phyloP scores from a whole-genome alignment of 2,329 filamentous ascomycete species.

The Epichloe hybrida region DNA sequence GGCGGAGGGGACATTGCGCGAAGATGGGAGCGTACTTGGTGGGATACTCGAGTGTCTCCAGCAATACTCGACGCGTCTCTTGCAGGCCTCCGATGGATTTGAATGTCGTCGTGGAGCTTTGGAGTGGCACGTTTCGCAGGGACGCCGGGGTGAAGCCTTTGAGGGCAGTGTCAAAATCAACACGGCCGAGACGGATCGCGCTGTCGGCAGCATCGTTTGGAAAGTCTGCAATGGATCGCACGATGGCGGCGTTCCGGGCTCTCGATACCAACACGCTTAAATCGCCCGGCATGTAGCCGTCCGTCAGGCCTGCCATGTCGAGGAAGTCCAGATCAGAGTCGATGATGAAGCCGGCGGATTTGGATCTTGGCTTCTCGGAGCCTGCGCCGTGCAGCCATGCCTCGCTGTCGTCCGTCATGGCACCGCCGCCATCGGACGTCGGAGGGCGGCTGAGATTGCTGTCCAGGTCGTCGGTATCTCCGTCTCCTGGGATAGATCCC shows the following conservation, averaged over 20 bases:
- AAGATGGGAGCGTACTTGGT: conserved; percentile 98
- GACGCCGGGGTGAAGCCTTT: conserved; percentile 92
- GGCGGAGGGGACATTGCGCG: conserved; percentile 83
- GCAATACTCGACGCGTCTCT: conserved; percentile 75
- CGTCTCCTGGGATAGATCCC: conserved; percentile 27
- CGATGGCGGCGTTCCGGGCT: conserved; percentile 83
- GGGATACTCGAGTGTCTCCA: conserved; percentile 92
- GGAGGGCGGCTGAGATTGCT: conserved; percentile 39
- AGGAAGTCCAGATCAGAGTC: conserved; percentile 75
- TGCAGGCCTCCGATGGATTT: conserved; percentile 79
- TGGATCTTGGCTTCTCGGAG: conserved; percentile 22
- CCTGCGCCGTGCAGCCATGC: conserved; percentile 68
- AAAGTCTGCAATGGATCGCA: conserved; percentile 56
- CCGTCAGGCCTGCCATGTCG: conserved; percentile 83
- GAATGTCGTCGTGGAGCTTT: conserved; percentile 86
- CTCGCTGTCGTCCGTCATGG: conserved; percentile 33
- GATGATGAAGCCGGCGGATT: conserved; percentile 53
- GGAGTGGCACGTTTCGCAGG: conserved; percentile 83
- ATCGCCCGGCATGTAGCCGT: conserved; percentile 97
- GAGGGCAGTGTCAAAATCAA: conserved; percentile 73
- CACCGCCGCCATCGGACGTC: conserved; percentile 35
- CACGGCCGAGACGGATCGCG: conserved; percentile 50
- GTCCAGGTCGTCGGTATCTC: conserved; percentile 23
- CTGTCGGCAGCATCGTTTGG: conserved; percentile 30
- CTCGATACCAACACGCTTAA: conserved; percentile 73